phyloP scores from a whole-genome alignment of 257 asterid species.

The Solanum raphanifolium region DNA sequence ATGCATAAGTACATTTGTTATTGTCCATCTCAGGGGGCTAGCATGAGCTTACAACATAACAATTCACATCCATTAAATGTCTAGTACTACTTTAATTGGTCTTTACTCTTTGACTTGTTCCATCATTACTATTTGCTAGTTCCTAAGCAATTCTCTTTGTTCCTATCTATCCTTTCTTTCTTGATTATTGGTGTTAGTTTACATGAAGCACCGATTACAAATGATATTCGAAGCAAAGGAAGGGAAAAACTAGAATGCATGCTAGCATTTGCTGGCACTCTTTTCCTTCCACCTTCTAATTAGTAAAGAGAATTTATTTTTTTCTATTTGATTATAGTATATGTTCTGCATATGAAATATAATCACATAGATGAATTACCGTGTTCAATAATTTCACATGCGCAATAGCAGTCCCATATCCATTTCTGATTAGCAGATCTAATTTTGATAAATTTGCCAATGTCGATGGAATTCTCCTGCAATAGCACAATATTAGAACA shows the following conservation, averaged over 20 bases:
- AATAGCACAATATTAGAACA: neutral
- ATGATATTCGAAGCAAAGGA: no score
- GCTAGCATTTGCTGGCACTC: no score
- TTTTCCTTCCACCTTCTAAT: neutral
- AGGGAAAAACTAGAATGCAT: no score
- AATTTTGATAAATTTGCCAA: constrained; percentile 62
- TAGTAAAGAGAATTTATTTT: neutral
- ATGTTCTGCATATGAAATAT: neutral
- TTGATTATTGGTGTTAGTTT: neutral
- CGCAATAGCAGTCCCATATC: constrained; percentile 59
- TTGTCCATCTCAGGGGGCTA: neutral
- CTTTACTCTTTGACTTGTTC: neutral
- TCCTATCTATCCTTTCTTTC: neutral
- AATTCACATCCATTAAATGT: neutral
- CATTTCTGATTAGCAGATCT: constrained; percentile 68
- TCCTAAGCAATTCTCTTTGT: neutral
- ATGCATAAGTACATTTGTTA: neutral
- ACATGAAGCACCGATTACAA: neutral
- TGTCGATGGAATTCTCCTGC: constrained; percentile 68
- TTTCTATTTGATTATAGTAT: neutral
- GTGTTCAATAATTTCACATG: constrained; percentile 47
- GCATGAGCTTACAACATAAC: neutral
- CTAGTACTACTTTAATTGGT: neutral
- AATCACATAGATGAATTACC: constrained; percentile 28
- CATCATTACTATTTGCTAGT: neutral